Evolutionary conservation across 306 rosid genomes (phyloP).

Genomic region (Rosa multiflora): DNA sequence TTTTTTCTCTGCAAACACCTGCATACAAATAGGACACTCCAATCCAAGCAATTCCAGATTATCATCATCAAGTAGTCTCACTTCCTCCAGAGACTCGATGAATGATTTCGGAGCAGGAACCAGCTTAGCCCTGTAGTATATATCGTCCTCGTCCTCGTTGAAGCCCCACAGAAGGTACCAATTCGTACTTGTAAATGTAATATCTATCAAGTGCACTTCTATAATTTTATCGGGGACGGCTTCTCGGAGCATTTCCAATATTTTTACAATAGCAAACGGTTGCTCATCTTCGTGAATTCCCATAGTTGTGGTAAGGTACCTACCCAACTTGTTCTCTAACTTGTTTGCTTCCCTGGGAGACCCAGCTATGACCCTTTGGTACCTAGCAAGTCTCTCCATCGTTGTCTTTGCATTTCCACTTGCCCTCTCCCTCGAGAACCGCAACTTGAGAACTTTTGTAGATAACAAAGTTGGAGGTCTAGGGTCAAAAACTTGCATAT

Average conservation of each 20-base stretch:
- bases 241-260: neutral
- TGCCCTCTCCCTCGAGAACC: neutral
- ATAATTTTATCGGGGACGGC: neutral
- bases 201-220: neutral
- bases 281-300: neutral
- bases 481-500: neutral
- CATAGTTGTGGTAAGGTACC: neutral
- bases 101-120: neutral
- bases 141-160: neutral
- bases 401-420: neutral
- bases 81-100: neutral
- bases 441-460: neutral
- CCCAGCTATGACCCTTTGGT: neutral
- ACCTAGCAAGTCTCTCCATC: neutral
- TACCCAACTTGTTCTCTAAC: neutral
- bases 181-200: neutral
- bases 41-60: neutral
- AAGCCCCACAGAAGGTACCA: no score
- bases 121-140: neutral
- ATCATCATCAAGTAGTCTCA: neutral
- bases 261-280: neutral
- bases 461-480: rapidly evolving
- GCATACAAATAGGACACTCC: neutral
- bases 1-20: neutral
- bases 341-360: neutral